A percentile compares a stretch with the other conserved stretches of the same genome.
Evolutionary conservation across 1,139 yeast species (phyloP).

Genomic region (Pichia sp.): DNA sequence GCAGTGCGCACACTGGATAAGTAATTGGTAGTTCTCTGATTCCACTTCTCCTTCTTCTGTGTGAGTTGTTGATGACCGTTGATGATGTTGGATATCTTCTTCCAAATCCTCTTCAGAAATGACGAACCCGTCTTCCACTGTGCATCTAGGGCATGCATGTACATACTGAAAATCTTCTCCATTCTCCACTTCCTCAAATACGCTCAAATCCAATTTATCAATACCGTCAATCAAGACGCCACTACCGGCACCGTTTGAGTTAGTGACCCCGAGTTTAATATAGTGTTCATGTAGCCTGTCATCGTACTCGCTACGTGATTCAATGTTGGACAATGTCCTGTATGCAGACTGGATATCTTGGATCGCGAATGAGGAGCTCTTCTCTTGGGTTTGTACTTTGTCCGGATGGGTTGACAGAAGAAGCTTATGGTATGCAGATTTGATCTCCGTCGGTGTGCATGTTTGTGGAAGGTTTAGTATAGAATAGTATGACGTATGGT

Average conservation of each 20-base stretch:
- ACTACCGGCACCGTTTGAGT: conserved; percentile 19
- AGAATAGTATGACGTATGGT: conserved; percentile 37
- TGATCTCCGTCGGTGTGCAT: conserved; percentile 39
- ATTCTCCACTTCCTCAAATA: conserved; percentile 21
- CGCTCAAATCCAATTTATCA: conserved; percentile 31
- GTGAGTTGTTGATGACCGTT: neutral
- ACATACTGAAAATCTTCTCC: conserved; percentile 33
- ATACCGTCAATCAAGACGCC: conserved; percentile 9
- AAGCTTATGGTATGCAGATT: conserved; percentile 51
- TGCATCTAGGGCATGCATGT: conserved; percentile 71
- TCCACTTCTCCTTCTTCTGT: conserved; percentile 19
- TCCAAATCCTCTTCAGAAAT: conserved; percentile 55
- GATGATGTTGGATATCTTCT: conserved; percentile 31
- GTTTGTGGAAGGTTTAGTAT: conserved; percentile 40
- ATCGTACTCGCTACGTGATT: conserved; percentile 42
- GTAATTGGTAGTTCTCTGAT: conserved; percentile 49
- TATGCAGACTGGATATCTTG: conserved; percentile 53
- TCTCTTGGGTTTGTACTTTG: conserved; percentile 30
- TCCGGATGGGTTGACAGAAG: conserved; percentile 74
- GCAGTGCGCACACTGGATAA: conserved; percentile 75
- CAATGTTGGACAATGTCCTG: conserved; percentile 37
- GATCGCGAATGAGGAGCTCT: too few relatives aligned
- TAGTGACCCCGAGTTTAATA: conserved; percentile 42
- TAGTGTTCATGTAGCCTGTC: conserved; percentile 31
- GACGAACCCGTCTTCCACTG: conserved; percentile 43